Evolutionary conservation across 768 basidiomycete species (phyloP), one percentile per base, ranked within the genome.

Genomic region (Rhodosporidiobolus odoratus): DNA sequence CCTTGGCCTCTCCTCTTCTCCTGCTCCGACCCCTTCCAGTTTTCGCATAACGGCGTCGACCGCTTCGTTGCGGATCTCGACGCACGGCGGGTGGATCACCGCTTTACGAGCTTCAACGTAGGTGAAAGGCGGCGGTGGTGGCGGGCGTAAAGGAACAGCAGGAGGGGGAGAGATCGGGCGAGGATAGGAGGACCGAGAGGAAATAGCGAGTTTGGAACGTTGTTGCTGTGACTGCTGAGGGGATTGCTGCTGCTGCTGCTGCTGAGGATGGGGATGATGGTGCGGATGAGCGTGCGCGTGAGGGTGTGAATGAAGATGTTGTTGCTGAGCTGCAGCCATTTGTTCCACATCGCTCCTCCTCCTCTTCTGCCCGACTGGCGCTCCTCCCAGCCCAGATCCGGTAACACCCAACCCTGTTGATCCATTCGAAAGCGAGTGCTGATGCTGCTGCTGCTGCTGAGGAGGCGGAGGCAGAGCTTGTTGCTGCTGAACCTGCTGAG

Each of bases 61-160:
- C 25, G 66, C 66, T 7, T 37, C 66, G 37, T 63, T 71, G 19
- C 56, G 43, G 19, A 74, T 64, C 8, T 58, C 64, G 27, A 74
- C 63, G 15, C 70, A 40, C 1, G 69, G 69, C 27, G 69, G 69
- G 7, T 45, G 53, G 25, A 74, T 35, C n/a, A 38, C 47, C 19
- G 73, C 66, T 12, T 65, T 25, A 2, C 73, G 43, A 21, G 32
- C 30, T 21, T 74, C 58, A 43, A 50, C 35, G 48, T 65, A 16
- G 0, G 69, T 62, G 66, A 74, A 74, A 10, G 68, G 72, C 9
- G 73, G 63, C 15, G 71, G 71, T 0, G 37, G 47, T 2, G 35
- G 62, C 5, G 56, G 58, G n/a, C 58, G 48, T 23, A 61, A 52
- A 30, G 53, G 13, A 1, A 41, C 16, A 4, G 52, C 25, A 27